Evolutionary conservation across 768 basidiomycete species (phyloP).

Genomic region (Calocera viscosa): DNA sequence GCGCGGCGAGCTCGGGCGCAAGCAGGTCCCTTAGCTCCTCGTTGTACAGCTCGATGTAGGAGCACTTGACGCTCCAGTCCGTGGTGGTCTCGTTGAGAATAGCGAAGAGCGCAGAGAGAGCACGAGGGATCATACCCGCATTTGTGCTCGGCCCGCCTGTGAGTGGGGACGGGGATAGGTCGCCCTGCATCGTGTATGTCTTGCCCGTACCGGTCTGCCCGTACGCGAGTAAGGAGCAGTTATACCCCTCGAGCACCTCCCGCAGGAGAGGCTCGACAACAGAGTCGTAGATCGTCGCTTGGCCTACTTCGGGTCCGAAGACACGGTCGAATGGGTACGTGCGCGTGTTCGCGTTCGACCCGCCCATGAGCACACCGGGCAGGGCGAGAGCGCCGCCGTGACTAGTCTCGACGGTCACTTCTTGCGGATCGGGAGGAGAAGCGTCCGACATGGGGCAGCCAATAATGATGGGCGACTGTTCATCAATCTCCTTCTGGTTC

Average conservation of each 20-base stretch:
- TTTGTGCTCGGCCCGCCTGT: conserved; percentile 78
- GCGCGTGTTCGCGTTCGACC: conserved; percentile 30
- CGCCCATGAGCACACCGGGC: conserved; percentile 34
- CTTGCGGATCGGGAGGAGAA: conserved; percentile 57
- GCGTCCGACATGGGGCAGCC: conserved; percentile 32
- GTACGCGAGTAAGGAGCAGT: conserved; percentile 94
- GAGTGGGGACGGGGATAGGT: conserved; percentile 57
- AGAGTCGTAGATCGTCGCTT: conserved; percentile 83
- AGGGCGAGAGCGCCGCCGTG: conserved; percentile 60
- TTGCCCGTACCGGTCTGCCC: conserved; percentile 98
- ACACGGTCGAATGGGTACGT: conserved; percentile 93
- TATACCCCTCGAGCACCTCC: conserved; percentile 91
- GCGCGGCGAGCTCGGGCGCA: conserved; percentile 59
- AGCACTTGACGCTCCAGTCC: conserved; percentile 88
- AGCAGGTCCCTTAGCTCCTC: conserved; percentile 95
- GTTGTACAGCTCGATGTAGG: conserved; percentile 92
- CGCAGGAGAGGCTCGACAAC: conserved; percentile 87
- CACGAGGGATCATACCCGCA: conserved; percentile 93
- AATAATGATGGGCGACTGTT: conserved; percentile 79
- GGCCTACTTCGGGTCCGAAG: conserved; percentile 94
- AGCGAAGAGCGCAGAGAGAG: conserved; percentile 80
- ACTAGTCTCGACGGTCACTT: conserved; percentile 71
- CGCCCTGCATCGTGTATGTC: conserved; percentile 99
- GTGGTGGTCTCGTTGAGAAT: conserved; percentile 61
- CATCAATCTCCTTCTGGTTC: conserved; percentile 71